Evolutionary conservation across 306 rosid species (phyloP).

Genomic region (Amphicarpaea edgeworthii): DNA sequence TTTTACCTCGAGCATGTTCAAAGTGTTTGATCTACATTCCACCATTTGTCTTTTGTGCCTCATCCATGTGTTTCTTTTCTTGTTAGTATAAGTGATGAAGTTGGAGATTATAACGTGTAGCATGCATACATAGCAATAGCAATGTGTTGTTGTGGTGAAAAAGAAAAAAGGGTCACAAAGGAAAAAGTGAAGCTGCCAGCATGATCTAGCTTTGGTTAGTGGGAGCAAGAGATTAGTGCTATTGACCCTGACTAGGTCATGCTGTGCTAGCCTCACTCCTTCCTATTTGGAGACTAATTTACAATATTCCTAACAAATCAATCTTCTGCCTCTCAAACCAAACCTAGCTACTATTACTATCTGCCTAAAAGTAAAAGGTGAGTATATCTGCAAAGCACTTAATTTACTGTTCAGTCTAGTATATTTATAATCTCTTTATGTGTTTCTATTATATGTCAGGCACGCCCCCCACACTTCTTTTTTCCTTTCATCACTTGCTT

Average conservation of each 20-base stretch:
- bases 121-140: too few relatives aligned
- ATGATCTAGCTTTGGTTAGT: conserved; percentile 82
- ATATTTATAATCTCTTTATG: conserved; percentile 15
- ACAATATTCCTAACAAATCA: background rate
- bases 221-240: conserved; percentile 42
- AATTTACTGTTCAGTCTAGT: conserved; percentile 25
- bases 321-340: background rate
- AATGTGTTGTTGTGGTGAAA: background rate
- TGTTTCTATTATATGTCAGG: conserved; percentile 45
- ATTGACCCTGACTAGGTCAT: conserved; percentile 96
- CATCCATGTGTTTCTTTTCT: background rate
- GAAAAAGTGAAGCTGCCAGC: conserved; percentile 99
- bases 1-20: background rate
- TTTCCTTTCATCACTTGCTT: background rate
- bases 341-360: conserved; percentile 6
- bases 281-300: conserved; percentile 75
- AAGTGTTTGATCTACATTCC: conserved; percentile 20
- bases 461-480: conserved; percentile 42
- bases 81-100: background rate
- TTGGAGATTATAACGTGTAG: background rate
- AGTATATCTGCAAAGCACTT: background rate
- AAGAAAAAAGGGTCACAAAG: conserved; percentile 57
- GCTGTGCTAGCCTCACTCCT: conserved; percentile 99
- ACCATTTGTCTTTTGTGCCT: conserved; percentile 20
- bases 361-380: conserved; percentile 27